Base-by-base conservation (phyloP, 2,329 filamentous ascomycete genomes). In the Colletotrichum sp. region DNA sequence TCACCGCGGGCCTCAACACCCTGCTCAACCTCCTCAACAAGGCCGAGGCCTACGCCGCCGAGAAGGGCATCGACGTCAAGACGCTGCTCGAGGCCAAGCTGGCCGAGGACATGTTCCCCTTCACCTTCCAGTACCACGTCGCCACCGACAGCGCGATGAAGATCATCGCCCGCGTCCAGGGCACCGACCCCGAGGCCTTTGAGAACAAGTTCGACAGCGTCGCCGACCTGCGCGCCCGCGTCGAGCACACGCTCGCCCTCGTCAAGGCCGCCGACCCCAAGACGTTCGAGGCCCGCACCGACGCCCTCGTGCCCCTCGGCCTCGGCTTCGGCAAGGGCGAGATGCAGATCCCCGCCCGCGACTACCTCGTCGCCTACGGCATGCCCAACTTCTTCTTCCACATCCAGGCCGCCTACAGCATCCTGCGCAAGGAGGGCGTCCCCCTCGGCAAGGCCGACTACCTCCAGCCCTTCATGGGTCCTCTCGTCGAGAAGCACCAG, bases 331-430 rank as follows among this genome's bases (percentile, higher is more conserved):
- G 81, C 12, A 78, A 77, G 61, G 82, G 80, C 18, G 73, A 75
- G 63, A 71, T 70, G 30, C 82, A 81, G 66, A 74, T 79, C 71
- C 78, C 73, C 4, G 86, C 82, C 0, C 77, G 84, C 70, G 79
- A 81, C 2, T 91, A 90, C 78, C 77, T 90, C 13, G 79, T 81
- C 36, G 79, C 81, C 6, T 88, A 85, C 79, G 85, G 82, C 4
- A 79, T 92, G 28, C 90, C 91, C 4, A 92, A 93, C 79, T 88
- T 92, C 78, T 92, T 87, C 81, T 93, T 93, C 77, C 92, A 93
- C 77, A 73, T 89, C 13, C 85, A 84, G 13, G 90, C 87, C 16
- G 87, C 90, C 12, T 93, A 93, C 81, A 85, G 82, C 3, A 89
- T 93, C 67, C 80, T 93, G 79, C 83, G 92, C 58, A 85, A 85